A percentile compares a stretch with the other conserved stretches of the same genome.
phyloP scores from a whole-genome alignment of 2,329 filamentous ascomycete species.

The Aspergillus pseudoviridinutans region DNA sequence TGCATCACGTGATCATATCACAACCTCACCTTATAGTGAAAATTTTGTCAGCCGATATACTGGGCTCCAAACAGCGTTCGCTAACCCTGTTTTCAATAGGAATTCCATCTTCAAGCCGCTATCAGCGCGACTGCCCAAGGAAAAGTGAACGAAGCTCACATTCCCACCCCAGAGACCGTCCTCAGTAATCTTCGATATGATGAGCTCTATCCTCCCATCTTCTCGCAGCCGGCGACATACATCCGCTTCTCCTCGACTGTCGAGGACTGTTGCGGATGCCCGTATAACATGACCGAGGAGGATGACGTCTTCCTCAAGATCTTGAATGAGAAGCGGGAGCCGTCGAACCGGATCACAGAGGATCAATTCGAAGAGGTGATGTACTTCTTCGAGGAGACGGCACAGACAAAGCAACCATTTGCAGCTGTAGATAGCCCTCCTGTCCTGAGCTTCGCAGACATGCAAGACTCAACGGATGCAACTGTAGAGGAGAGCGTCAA shows the following conservation, averaged over 20 bases:
- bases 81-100: conserved; percentile 51
- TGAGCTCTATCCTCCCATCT: conserved; percentile 73
- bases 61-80: conserved; percentile 12
- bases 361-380: conserved; percentile 92
- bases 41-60: conserved; percentile 24
- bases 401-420: conserved; percentile 77
- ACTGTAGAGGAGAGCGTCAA: conserved; percentile 52
- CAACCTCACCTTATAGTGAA: conserved; percentile 27
- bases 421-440: conserved; percentile 86
- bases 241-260: conserved; percentile 98
- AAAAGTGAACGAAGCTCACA: conserved; percentile 61
- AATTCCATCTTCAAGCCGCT: conserved; percentile 91
- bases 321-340: conserved; percentile 73
- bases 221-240: conserved; percentile 83
- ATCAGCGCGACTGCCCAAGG: conserved; percentile 61
- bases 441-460: conserved; percentile 68
- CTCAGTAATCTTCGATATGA: conserved; percentile 74
- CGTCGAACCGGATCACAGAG: conserved; percentile 67
- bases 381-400: conserved; percentile 89
- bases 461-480: conserved; percentile 65
- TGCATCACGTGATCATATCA: conserved; percentile 37
- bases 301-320: conserved; percentile 80
- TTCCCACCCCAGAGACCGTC: conserved; percentile 63
- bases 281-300: conserved; percentile 92
- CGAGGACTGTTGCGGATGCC: conserved; percentile 84